Evolutionary conservation across 371 early-diverging fungal species (phyloP).

Genomic region (Syncephalis fuscata): DNA sequence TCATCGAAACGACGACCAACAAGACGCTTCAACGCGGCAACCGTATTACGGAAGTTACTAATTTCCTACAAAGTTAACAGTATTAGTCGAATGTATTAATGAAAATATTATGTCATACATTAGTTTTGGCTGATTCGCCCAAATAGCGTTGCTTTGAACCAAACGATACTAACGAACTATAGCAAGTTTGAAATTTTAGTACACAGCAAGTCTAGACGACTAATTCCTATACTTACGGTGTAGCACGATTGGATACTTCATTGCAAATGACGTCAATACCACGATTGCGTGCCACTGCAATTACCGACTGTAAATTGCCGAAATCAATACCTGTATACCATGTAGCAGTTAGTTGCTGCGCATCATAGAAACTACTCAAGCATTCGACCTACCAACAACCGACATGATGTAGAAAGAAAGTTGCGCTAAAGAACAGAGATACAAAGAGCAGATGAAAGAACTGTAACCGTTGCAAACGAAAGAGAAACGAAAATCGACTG

Average conservation of each 20-base stretch:
- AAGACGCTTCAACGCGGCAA: constrained; percentile 87
- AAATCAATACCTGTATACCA: constrained; percentile 71
- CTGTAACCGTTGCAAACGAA: no score
- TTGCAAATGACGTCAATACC: constrained; percentile 95
- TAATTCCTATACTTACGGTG: constrained; percentile 52
- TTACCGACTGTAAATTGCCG: constrained; percentile 87
- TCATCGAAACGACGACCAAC: constrained; percentile 86
- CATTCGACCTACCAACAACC: background rate
- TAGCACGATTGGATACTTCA: constrained; percentile 91
- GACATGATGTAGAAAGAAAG: no score
- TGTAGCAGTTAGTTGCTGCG: background rate
- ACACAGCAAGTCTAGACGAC: background rate
- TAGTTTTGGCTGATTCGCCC: constrained; percentile 91
- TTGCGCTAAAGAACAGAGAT: no score
- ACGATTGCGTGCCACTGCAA: constrained; percentile 94
- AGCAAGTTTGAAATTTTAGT: background rate
- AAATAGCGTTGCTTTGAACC: constrained; percentile 87
- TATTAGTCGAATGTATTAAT: no score
- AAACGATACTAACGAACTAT: constrained; percentile 78
- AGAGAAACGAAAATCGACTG: no score
- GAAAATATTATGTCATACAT: constrained; percentile 8
- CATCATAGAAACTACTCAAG: background rate
- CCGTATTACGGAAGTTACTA: constrained; percentile 91
- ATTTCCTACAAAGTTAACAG: constrained; percentile 40
- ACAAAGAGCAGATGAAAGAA: no score